phyloP scores from a whole-genome alignment of 345 rosid genomes.

The Eucalyptus curtisii region DNA sequence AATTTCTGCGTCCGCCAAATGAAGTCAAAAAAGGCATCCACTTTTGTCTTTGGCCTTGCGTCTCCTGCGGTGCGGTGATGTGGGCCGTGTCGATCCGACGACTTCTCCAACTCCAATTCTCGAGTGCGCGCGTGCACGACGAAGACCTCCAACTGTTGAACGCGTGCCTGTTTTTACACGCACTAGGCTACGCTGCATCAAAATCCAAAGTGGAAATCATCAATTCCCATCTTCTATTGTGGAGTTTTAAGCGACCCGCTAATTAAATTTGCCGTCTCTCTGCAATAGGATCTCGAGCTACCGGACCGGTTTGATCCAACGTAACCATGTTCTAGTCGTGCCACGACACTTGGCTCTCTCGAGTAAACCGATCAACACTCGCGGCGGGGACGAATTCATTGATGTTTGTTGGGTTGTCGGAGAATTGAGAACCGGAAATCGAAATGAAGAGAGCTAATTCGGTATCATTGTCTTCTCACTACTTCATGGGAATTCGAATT shows the following conservation, averaged over 20 bases:
- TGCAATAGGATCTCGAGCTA: not conserved
- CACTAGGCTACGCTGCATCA: not conserved
- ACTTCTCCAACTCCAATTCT: not conserved
- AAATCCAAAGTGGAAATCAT: not conserved
- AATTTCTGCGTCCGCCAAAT: not conserved
- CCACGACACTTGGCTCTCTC: not conserved
- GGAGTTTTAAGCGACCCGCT: no score
- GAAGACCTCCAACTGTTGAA: accelerated
- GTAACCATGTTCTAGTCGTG: no score
- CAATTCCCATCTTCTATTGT: no score
- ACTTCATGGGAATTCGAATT: not conserved
- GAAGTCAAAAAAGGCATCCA: not conserved
- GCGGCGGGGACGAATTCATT: accelerated
- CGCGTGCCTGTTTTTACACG: not conserved
- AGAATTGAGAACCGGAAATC: not conserved
- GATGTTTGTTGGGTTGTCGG: not conserved
- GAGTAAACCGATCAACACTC: not conserved
- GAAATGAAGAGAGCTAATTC: not conserved
- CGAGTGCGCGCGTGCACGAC: not conserved
- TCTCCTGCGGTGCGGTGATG: not conserved
- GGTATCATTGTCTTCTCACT: not conserved
- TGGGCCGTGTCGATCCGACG: not conserved
- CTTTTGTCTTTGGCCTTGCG: not conserved
- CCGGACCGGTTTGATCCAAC: not conserved
- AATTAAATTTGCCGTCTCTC: no score